These are phyloP conservation scores for Bathelium albidoporum DNA, from an alignment of 495 filamentous ascomycete species.

Conservation along the genomic window DNA sequence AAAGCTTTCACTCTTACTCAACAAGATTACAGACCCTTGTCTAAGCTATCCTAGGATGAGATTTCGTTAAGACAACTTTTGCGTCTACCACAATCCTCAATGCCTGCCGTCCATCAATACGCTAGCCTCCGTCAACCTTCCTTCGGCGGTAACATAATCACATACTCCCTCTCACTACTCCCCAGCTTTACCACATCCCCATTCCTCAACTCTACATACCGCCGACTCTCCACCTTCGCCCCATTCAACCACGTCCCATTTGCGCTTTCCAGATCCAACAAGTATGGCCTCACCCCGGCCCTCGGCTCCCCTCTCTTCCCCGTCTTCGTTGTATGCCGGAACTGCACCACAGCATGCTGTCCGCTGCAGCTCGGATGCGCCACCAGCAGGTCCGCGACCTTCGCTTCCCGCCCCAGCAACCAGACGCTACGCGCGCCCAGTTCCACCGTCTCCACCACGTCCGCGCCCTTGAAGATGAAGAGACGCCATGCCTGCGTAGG, in stretches of 20 bases:
- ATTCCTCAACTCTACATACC: constrained; percentile 77
- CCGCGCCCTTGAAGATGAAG: constrained; percentile 82
- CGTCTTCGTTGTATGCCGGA: constrained; percentile 68
- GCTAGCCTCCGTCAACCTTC: neutral
- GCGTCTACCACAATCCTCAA: neutral
- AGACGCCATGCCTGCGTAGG: constrained; percentile 71
- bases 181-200: constrained; percentile 87
- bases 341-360: constrained; percentile 93
- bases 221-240: constrained; percentile 56
- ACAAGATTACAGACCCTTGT: no score
- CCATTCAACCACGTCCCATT: constrained; percentile 83
- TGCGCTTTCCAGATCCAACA: constrained; percentile 87
- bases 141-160: constrained; percentile 32
- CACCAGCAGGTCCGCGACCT: constrained; percentile 71
- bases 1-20: no score
- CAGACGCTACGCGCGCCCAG: constrained; percentile 72
- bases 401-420: constrained; percentile 71
- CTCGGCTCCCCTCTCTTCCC: constrained; percentile 79
- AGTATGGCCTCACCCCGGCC: constrained; percentile 74
- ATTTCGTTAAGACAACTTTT: no score
- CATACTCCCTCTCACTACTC: constrained; percentile 56
- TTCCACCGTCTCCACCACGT: constrained; percentile 69
- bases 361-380: constrained; percentile 89
- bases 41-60: no score
- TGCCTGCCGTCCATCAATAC: neutral